Evolutionary conservation across 2,329 filamentous ascomycete genomes (phyloP).

Genomic region (Aureobasidium subglaciale): DNA sequence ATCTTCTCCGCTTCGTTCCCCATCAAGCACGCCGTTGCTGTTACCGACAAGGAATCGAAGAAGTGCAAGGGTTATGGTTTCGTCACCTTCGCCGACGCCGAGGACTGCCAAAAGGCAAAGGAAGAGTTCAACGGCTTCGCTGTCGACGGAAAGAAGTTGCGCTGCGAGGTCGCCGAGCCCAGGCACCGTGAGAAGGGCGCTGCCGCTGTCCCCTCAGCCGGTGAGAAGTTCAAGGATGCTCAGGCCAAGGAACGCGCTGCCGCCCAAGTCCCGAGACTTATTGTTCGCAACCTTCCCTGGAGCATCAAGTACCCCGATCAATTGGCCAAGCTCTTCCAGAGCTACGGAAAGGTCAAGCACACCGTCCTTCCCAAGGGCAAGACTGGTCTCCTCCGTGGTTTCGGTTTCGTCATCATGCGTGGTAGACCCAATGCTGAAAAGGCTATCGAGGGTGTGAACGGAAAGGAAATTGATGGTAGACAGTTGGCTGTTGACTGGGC

Average conservation of each 20-base stretch:
- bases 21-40: slow-evolving; percentile 91
- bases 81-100: slow-evolving; percentile 89
- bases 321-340: slow-evolving; percentile 69
- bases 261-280: slow-evolving; percentile 70
- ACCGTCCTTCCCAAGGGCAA: slow-evolving; percentile 75
- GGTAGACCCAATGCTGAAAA: slow-evolving; percentile 87
- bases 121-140: slow-evolving; percentile 71
- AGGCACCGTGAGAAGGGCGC: slow-evolving; percentile 56
- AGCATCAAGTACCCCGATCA: slow-evolving; percentile 83
- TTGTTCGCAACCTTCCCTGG: slow-evolving; percentile 93
- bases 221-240: slow-evolving; percentile 57
- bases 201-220: slow-evolving; percentile 4
- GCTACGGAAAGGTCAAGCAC: slow-evolving; percentile 86
- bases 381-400: slow-evolving; percentile 64
- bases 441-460: slow-evolving; percentile 78
- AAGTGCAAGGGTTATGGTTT: slow-evolving; percentile 89
- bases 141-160: slow-evolving; percentile 73
- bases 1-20: slow-evolving; percentile 93
- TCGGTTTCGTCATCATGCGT: slow-evolving; percentile 85
- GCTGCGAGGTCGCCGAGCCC: slow-evolving; percentile 80
- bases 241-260: slow-evolving; percentile 55
- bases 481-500: slow-evolving; percentile 94
- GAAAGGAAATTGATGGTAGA: slow-evolving; percentile 80
- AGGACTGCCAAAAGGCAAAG: slow-evolving; percentile 77
- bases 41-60: slow-evolving; percentile 78